Evolutionary conservation across 164 flowering plant genomes (phyloP).

Genomic region (Liriodendron chinense): DNA sequence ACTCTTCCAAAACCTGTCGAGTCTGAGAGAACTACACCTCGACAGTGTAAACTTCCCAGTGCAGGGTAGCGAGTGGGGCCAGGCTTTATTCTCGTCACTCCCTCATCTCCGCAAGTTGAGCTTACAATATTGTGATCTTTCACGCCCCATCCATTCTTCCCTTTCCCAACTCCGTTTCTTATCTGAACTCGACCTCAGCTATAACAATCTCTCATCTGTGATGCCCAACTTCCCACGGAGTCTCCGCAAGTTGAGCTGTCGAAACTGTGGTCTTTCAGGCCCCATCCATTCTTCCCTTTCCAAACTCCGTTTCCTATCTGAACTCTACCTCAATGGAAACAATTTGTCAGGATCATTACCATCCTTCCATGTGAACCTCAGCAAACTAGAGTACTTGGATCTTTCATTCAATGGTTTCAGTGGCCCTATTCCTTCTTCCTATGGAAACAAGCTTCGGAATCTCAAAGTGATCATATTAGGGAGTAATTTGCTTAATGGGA

Average conservation of each 20-base stretch:
- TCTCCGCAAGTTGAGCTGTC: constrained; percentile 28
- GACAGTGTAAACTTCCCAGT: constrained; percentile 32
- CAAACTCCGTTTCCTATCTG: constrained; percentile 18
- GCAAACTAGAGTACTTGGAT: constrained; percentile 35
- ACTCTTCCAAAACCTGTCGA: constrained; percentile 25
- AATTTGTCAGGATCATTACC: constrained; percentile 39
- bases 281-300: constrained; percentile 25
- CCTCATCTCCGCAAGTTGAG: constrained; percentile 2
- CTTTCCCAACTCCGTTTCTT: not conserved
- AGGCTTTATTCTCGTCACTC: constrained; percentile 26
- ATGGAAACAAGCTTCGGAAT: constrained; percentile 17
- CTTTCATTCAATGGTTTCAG: constrained; percentile 37
- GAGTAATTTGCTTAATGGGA: constrained; percentile 34
- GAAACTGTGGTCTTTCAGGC: constrained; percentile 26
- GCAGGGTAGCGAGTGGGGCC: constrained; percentile 27
- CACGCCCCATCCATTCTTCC: not conserved
- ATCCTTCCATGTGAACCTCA: constrained; percentile 21
- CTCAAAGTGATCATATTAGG: constrained; percentile 27
- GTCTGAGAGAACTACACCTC: constrained; percentile 28
- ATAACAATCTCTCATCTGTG: not conserved
- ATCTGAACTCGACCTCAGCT: not conserved
- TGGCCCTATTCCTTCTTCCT: constrained; percentile 28
- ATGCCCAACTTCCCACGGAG: not conserved
- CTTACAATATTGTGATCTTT: not conserved
- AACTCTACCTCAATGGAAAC: constrained; percentile 23